A percentile compares a stretch with the other conserved stretches of the same genome.
Evolutionary conservation across 257 asterid genomes (phyloP).

Genomic region (Henckelia pumila): DNA sequence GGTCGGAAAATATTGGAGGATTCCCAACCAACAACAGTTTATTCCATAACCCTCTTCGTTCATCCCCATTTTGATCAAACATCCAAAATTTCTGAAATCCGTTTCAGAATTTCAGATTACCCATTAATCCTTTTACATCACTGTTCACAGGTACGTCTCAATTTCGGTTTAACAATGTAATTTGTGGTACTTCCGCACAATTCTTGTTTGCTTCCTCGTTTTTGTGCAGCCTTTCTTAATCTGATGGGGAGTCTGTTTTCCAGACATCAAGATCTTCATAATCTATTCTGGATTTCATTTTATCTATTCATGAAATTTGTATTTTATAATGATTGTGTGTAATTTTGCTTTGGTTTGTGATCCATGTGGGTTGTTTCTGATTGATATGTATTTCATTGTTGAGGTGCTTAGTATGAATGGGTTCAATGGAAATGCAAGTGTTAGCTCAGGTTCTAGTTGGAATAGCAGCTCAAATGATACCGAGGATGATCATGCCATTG

Average conservation of each 20-base stretch:
- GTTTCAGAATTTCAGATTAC: no score
- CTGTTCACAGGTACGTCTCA: slow-evolving; percentile 23
- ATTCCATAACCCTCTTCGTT: no score
- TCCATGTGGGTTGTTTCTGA: slow-evolving; percentile 18
- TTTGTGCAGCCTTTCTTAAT: neutral
- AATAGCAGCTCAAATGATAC: slow-evolving; percentile 77
- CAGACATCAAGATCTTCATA: slow-evolving; percentile 19
- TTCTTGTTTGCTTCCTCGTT: slow-evolving; percentile 27
- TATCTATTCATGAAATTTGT: slow-evolving; percentile 18
- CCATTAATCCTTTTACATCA: neutral
- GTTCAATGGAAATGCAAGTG: slow-evolving; percentile 43
- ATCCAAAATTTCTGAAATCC: no score
- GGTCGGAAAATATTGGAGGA: no score
- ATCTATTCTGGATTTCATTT: neutral
- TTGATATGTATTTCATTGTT: slow-evolving; percentile 22
- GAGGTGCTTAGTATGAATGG: slow-evolving; percentile 40
- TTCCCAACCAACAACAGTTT: no score
- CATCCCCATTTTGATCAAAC: no score
- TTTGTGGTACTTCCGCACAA: slow-evolving; percentile 4
- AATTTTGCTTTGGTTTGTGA: slow-evolving; percentile 7
- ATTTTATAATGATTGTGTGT: slow-evolving; percentile 16
- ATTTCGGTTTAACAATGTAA: slow-evolving; percentile 10
- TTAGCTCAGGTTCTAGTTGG: slow-evolving; percentile 71
- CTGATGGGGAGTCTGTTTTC: slow-evolving; percentile 14
- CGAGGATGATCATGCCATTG: slow-evolving; percentile 93